Evolutionary conservation across 208 protist species (phyloP).

Genomic region (Trypanosoma cruzi): DNA sequence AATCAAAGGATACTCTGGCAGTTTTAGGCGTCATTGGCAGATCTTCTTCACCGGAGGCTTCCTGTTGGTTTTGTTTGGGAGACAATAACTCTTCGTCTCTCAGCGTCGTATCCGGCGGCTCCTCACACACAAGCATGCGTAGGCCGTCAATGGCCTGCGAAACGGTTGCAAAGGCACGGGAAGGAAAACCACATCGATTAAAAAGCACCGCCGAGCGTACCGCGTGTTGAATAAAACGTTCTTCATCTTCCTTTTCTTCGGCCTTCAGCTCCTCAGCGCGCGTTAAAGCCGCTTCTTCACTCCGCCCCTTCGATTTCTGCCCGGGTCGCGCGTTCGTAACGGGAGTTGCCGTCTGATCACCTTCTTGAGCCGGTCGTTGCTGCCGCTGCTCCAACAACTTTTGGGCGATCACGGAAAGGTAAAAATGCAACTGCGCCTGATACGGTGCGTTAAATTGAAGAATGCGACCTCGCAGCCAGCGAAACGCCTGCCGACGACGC

Average conservation of each 20-base stretch:
- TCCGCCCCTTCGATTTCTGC: too few species aligned
- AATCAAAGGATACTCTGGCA: background rate
- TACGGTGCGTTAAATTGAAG: conserved; percentile 66
- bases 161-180: conserved; percentile 21
- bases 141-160: conserved; percentile 23
- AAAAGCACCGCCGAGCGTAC: conserved; percentile 20
- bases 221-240: conserved; percentile 18
- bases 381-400: conserved; percentile 24
- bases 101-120: conserved; percentile 17
- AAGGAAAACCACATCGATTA: conserved; percentile 30
- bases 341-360: background rate
- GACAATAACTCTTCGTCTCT: conserved; percentile 8
- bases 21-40: background rate
- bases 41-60: background rate
- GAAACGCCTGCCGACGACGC: conserved; percentile 55
- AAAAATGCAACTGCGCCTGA: conserved; percentile 63
- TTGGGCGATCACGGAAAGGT: conserved; percentile 38
- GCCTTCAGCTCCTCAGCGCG: background rate
- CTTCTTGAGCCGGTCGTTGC: conserved; percentile 1
- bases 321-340: background rate
- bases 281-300: background rate
- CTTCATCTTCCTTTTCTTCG: conserved; percentile 16
- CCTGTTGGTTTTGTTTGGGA: background rate
- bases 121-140: conserved; percentile 29
- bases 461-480: conserved; percentile 50